Conservation (phyloP, 75 land plant genomes). For the Larix kaempferi region DNA sequence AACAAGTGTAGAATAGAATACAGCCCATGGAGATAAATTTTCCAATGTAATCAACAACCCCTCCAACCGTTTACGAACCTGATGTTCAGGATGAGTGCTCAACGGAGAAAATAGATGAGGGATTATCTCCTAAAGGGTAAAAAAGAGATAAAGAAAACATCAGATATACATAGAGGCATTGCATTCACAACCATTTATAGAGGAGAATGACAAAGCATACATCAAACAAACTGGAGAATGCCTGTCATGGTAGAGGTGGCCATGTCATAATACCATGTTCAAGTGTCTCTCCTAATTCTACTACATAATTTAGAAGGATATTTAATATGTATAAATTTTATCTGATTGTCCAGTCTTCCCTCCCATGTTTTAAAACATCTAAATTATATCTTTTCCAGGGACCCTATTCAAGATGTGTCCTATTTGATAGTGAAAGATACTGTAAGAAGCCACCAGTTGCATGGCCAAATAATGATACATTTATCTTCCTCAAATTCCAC, state of each 20-base stretch:
- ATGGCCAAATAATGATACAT: slow-evolving; percentile 69
- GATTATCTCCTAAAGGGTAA: slow-evolving; percentile 66
- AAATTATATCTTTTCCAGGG: slow-evolving; percentile 1
- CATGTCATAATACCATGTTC: slow-evolving; percentile 61
- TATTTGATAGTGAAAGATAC: slow-evolving; percentile 66
- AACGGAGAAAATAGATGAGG: slow-evolving; percentile 94
- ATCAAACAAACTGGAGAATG: slow-evolving; percentile 11
- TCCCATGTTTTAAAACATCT: slow-evolving; percentile 29
- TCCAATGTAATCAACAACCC: slow-evolving; percentile 71
- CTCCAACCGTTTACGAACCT: slow-evolving; percentile 79
- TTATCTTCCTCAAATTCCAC: slow-evolving; percentile 78
- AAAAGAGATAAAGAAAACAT: slow-evolving; percentile 5
- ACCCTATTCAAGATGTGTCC: slow-evolving; percentile 12
- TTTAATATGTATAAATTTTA: slow-evolving; percentile 76
- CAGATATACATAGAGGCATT: not conserved
- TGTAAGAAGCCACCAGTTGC: slow-evolving; percentile 86
- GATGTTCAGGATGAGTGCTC: slow-evolving; percentile 85
- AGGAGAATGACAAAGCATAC: not conserved
- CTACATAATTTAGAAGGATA: slow-evolving; percentile 88
- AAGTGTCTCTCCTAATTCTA: slow-evolving; percentile 78
- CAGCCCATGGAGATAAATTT: slow-evolving; percentile 91
- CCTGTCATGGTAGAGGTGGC: slow-evolving; percentile 93
- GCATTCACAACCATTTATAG: not conserved
- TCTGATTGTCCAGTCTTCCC: slow-evolving; percentile 51
- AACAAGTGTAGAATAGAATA: slow-evolving; percentile 94